phyloP scores from a whole-genome alignment of 75 land plant species.

The Gnetum montanum region DNA sequence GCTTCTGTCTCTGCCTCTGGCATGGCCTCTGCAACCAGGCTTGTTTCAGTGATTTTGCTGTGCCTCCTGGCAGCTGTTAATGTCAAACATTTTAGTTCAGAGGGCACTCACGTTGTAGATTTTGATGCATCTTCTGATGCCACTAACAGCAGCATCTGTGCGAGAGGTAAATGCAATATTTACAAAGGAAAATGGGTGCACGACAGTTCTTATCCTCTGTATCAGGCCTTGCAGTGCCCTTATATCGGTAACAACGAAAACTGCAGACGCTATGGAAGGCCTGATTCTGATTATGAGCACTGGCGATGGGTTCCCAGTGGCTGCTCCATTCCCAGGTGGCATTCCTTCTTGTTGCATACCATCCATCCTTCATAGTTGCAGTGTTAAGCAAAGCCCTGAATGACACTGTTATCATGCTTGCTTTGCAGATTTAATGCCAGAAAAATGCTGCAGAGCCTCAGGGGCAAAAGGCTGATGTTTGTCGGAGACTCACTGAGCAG shows the following conservation, averaged over 20 bases:
- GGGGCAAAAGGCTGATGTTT: constrained; percentile 37
- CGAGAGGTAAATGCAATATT: constrained; percentile 42
- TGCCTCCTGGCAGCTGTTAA: too few species aligned
- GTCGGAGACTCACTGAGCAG: constrained; percentile 65
- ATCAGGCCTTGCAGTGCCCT: constrained; percentile 36
- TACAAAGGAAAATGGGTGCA: constrained; percentile 45
- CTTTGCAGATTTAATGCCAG: constrained; percentile 54
- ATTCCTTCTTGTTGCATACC: too few species aligned
- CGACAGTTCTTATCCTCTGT: constrained; percentile 41
- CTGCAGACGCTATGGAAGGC: constrained; percentile 17
- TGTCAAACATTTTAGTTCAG: too few species aligned
- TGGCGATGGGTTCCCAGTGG: constrained; percentile 20
- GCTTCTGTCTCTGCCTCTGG: too few species aligned
- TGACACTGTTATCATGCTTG: too few species aligned
- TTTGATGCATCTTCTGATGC: too few species aligned
- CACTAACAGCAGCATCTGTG: too few species aligned
- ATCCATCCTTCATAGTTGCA: too few species aligned
- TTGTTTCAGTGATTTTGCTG: too few species aligned
- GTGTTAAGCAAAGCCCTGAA: too few species aligned
- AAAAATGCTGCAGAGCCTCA: constrained; percentile 28
- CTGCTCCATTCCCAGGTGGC: constrained; percentile 15
- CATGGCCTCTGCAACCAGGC: too few species aligned
- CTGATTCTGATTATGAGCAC: constrained; percentile 16
- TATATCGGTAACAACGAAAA: constrained; percentile 38
- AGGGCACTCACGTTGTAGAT: too few species aligned